Conservation (phyloP, 176 grass and related monocot genomes). For the Rhipidocladum racemiflorum region DNA sequence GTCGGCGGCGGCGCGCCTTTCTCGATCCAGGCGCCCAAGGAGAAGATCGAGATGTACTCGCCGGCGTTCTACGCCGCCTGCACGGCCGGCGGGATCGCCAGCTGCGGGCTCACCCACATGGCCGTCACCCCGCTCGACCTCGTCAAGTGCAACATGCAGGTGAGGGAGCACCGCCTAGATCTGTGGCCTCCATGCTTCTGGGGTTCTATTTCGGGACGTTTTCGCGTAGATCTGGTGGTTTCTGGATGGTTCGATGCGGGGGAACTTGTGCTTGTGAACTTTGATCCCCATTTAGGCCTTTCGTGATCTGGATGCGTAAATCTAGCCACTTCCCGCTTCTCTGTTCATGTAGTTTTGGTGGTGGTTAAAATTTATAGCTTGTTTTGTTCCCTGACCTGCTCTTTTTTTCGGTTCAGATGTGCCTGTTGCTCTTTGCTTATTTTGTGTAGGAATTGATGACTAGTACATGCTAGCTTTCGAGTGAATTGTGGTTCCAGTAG, state of each 20-base stretch:
- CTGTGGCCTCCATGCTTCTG: background rate
- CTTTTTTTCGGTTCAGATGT: background rate
- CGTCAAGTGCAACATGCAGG: conserved; percentile 99
- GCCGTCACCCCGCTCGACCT: conserved; percentile 94
- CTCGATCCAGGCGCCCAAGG: conserved; percentile 63
- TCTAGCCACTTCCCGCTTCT: background rate
- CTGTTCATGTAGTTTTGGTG: background rate
- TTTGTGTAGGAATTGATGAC: background rate
- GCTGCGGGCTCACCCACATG: conserved; percentile 97
- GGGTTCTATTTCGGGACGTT: background rate
- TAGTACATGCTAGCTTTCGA: background rate
- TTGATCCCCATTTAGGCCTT: background rate
- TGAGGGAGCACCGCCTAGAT: conserved; percentile 30
- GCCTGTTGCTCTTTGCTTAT: background rate
- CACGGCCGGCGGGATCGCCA: conserved; percentile 78
- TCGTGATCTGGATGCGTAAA: background rate
- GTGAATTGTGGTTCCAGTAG: background rate
- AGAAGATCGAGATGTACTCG: conserved; percentile 82
- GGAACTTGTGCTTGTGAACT: background rate
- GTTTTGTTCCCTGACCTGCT: background rate
- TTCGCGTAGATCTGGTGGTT: conserved; percentile 28
- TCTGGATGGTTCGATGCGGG: background rate
- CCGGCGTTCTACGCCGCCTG: conserved; percentile 90
- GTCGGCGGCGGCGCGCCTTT: conserved; percentile 34
- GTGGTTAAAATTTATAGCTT: background rate